These are phyloP conservation scores for Leccinum fibrillosum DNA, from an alignment of 768 basidiomycete genomes.

Conservation along the genomic window DNA sequence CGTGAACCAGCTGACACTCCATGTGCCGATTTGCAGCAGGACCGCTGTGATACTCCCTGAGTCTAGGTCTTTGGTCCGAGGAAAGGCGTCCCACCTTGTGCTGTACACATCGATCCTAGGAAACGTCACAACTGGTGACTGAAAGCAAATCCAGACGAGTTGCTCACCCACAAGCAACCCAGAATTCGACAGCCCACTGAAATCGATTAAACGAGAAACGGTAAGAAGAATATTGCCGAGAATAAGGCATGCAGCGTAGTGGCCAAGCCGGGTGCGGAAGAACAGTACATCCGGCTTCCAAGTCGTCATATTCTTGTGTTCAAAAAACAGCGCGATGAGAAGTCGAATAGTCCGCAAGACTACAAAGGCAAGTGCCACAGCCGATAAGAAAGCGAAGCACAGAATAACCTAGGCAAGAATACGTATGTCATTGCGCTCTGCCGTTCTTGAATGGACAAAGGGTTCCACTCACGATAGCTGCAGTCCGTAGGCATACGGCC, in stretches of 20 bases:
- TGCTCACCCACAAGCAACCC: slow-evolving; percentile 48
- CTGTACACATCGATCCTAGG: slow-evolving; percentile 47
- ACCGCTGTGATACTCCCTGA: slow-evolving; percentile 36
- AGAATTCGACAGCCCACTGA: slow-evolving; percentile 45
- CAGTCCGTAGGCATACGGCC: slow-evolving; percentile 12
- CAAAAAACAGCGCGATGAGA: slow-evolving; percentile 35
- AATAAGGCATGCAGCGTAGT: slow-evolving; percentile 63
- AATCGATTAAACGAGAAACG: slow-evolving; percentile 50
- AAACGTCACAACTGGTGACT: slow-evolving; percentile 1
- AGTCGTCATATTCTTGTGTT: slow-evolving; percentile 23
- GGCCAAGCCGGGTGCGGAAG: slow-evolving; percentile 69
- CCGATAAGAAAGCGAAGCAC: slow-evolving; percentile 52
- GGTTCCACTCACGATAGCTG: slow-evolving; percentile 19
- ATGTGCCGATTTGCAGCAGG: slow-evolving; percentile 60
- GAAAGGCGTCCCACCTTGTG: slow-evolving; percentile 49
- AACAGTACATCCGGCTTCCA: slow-evolving; percentile 50
- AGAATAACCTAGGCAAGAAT: slow-evolving; percentile 37
- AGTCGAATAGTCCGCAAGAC: slow-evolving; percentile 47
- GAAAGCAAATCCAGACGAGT: background rate
- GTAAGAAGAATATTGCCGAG: slow-evolving; percentile 54
- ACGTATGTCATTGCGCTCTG: background rate
- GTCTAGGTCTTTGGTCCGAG: background rate
- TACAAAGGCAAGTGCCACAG: slow-evolving; percentile 51
- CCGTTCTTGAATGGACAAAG: background rate
- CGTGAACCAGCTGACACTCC: slow-evolving; percentile 39